These are phyloP conservation scores for Pythium myriotylum DNA, from an alignment of 352 stramenopile species.

Conservation along the genomic window DNA sequence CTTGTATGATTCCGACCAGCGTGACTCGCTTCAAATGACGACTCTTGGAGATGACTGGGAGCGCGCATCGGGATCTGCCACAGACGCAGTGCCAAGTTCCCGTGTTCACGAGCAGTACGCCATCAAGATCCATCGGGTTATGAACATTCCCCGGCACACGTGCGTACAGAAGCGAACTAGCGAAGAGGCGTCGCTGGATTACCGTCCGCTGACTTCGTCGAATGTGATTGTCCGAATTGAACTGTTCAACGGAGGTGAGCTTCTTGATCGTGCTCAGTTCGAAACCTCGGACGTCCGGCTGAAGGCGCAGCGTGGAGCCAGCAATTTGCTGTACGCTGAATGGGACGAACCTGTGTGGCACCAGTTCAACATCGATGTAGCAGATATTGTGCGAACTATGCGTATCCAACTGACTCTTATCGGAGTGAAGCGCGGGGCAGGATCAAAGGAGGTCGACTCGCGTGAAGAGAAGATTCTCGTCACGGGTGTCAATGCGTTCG, in stretches of 20 bases:
- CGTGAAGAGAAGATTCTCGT: slow-evolving; percentile 76
- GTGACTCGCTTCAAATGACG: slow-evolving; percentile 75
- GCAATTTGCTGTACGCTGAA: slow-evolving; percentile 72
- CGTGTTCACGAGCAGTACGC: slow-evolving; percentile 65
- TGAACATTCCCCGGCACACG: slow-evolving; percentile 83
- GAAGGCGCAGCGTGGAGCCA: slow-evolving; percentile 55
- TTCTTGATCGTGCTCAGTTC: slow-evolving; percentile 70
- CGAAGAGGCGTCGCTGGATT: slow-evolving; percentile 61
- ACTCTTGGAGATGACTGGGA: slow-evolving; percentile 74
- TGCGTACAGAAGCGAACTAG: slow-evolving; percentile 67
- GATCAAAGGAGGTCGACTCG: slow-evolving; percentile 37
- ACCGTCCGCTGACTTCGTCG: slow-evolving; percentile 52
- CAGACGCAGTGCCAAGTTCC: slow-evolving; percentile 51
- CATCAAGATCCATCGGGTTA: slow-evolving; percentile 72
- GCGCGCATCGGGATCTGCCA: slow-evolving; percentile 32
- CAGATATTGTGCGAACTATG: slow-evolving; percentile 71
- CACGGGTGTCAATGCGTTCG: slow-evolving; percentile 82
- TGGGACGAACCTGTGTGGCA: slow-evolving; percentile 80
- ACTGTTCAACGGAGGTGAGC: slow-evolving; percentile 70
- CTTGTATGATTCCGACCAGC: slow-evolving; percentile 52
- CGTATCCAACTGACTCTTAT: slow-evolving; percentile 75
- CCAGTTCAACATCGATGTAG: slow-evolving; percentile 77
- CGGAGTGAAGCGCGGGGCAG: slow-evolving; percentile 70
- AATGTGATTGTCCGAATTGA: slow-evolving; percentile 79
- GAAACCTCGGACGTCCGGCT: slow-evolving; percentile 75